Conservation (phyloP, 1,284 basidiomycete genomes). For the Leccinum subatratum region DNA sequence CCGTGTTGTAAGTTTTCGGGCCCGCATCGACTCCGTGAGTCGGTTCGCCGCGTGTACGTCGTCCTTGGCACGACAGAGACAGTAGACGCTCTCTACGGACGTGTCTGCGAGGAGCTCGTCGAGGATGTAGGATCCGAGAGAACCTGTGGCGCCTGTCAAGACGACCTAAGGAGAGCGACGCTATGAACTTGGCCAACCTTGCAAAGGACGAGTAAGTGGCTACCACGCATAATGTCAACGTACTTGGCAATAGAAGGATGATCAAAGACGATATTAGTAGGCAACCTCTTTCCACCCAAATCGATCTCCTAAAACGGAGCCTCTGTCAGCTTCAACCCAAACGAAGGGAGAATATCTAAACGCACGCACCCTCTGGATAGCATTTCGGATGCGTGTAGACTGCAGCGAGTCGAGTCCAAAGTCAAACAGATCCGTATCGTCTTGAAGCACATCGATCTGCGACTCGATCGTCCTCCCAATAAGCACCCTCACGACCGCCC, state of each 20-base stretch:
- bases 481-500: conserved; percentile 12
- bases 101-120: conserved; percentile 39
- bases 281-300: conserved; percentile 23
- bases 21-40: conserved; percentile 34
- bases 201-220: conserved; percentile 1
- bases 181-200: conserved; percentile 24
- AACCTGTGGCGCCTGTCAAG: conserved; percentile 60
- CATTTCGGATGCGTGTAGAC: not conserved
- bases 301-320: conserved; percentile 21
- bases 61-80: conserved; percentile 47
- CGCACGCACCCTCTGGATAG: conserved; percentile 36
- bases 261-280: conserved; percentile 26
- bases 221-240: not conserved
- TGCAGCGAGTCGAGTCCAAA: not conserved
- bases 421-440: conserved; percentile 16
- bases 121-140: conserved; percentile 52
- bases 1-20: conserved; percentile 25
- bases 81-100: conserved; percentile 43
- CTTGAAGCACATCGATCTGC: conserved; percentile 24
- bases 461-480: conserved; percentile 21
- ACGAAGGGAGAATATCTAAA: not conserved
- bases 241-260: conserved; percentile 27
- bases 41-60: conserved; percentile 37
- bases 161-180: conserved; percentile 34
- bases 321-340: conserved; percentile 7